phyloP scores from a whole-genome alignment of 176 grass and related monocot genomes.

The Elaeis guineensis region DNA sequence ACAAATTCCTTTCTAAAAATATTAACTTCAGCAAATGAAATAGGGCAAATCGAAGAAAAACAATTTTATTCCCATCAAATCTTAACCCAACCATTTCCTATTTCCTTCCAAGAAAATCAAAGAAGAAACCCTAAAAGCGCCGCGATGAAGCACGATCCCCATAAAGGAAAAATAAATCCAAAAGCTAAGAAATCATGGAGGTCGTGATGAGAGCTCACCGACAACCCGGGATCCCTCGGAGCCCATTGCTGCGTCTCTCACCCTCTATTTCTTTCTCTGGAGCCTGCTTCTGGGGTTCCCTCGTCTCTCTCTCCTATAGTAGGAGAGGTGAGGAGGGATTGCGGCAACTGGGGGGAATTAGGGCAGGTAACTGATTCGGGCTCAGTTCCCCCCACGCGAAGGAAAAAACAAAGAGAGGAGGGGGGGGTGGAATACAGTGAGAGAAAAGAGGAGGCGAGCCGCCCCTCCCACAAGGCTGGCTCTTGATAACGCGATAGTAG shows the following conservation, averaged over 20 bases:
- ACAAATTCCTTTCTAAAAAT: too few species aligned
- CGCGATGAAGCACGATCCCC: too few species aligned
- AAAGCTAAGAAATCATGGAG: background rate
- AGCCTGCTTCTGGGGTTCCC: too few species aligned
- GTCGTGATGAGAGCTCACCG: conserved; percentile 5
- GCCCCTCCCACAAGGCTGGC: background rate
- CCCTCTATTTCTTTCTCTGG: too few species aligned
- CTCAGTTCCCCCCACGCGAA: background rate
- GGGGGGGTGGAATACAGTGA: background rate
- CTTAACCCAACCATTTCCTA: too few species aligned
- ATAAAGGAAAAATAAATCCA: background rate
- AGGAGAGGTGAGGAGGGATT: background rate
- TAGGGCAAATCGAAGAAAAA: too few species aligned
- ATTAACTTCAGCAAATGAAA: too few species aligned
- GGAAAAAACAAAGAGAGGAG: background rate
- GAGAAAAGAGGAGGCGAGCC: conserved; percentile 14
- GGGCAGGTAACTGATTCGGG: background rate
- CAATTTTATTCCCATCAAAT: too few species aligned
- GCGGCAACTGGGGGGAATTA: conserved; percentile 4
- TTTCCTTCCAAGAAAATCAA: too few species aligned
- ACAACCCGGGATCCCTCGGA: conserved; percentile 28
- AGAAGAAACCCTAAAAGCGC: too few species aligned
- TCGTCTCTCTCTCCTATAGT: background rate
- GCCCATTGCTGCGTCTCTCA: conserved; percentile 5
- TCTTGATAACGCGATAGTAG: too few species aligned